These are phyloP conservation scores for Aquilaria yunnanensis DNA, from an alignment of 345 rosid species.

Conservation along the genomic window DNA sequence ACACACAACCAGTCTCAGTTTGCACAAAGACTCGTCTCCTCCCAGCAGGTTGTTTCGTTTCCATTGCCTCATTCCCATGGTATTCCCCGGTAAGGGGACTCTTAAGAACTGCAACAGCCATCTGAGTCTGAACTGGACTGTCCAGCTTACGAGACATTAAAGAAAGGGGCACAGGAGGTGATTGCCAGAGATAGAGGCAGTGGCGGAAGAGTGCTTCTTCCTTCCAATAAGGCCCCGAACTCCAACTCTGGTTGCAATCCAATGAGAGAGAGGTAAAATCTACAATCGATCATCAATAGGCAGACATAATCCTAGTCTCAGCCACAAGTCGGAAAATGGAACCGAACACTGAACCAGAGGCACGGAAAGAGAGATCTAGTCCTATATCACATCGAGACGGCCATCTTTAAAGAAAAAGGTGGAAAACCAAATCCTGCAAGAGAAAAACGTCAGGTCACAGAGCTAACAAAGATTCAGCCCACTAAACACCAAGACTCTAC, in stretches of 20 bases:
- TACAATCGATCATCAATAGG: constrained; percentile 45
- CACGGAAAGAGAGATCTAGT: constrained; percentile 3
- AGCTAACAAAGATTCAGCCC: not conserved
- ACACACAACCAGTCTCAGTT: constrained; percentile 92
- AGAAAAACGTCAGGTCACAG: constrained; percentile 1
- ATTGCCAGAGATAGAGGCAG: constrained; percentile 33
- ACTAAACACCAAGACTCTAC: too few species aligned
- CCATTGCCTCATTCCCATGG: constrained; percentile 44
- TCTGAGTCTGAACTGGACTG: constrained; percentile 97
- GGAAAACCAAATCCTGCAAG: constrained; percentile 20
- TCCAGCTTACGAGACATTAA: constrained; percentile 88
- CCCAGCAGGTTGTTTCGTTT: constrained; percentile 66
- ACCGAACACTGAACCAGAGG: not conserved
- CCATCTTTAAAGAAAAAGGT: constrained; percentile 18
- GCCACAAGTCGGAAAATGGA: constrained; percentile 6
- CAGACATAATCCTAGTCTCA: constrained; percentile 19
- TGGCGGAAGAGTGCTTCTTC: constrained; percentile 41
- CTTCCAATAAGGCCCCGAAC: constrained; percentile 35
- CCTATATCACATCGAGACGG: constrained; percentile 17
- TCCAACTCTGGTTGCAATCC: constrained; percentile 28
- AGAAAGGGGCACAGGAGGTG: constrained; percentile 24
- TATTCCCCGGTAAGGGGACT: constrained; percentile 68
- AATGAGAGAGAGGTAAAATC: constrained; percentile 12
- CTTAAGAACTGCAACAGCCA: constrained; percentile 84
- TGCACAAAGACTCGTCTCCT: constrained; percentile 91